Evolutionary conservation across 164 flowering plant genomes (phyloP).

Genomic region (Brasenia schreberi): DNA sequence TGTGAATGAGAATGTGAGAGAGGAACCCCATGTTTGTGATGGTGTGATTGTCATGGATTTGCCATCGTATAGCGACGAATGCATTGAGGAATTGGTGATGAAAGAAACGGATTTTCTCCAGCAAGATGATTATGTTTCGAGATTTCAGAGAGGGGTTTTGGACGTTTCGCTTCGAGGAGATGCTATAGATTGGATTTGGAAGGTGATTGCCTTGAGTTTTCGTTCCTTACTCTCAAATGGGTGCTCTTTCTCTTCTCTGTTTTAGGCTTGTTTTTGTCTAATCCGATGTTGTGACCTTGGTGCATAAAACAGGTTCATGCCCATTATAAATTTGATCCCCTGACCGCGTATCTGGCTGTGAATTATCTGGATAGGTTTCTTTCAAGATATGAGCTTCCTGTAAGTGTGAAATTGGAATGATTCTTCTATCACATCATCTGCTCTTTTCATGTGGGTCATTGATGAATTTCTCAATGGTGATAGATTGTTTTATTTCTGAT

Average conservation of each 20-base stretch:
- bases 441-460: background rate
- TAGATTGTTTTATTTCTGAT: background rate
- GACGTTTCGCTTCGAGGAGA: slow-evolving; percentile 45
- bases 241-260: background rate
- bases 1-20: slow-evolving; percentile 10
- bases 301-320: slow-evolving; percentile 40
- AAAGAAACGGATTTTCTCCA: slow-evolving; percentile 51
- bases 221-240: background rate
- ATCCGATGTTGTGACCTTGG: background rate
- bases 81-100: slow-evolving; percentile 40
- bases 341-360: slow-evolving; percentile 53
- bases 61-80: slow-evolving; percentile 50
- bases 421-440: too few species aligned
- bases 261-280: background rate
- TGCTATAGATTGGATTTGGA: slow-evolving; percentile 74
- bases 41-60: slow-evolving; percentile 14
- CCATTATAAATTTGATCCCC: slow-evolving; percentile 62
- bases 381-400: slow-evolving; percentile 64
- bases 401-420: slow-evolving; percentile 24
- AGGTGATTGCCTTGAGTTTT: slow-evolving; percentile 33
- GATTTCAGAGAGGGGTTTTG: slow-evolving; percentile 48
- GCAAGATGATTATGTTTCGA: slow-evolving; percentile 37
- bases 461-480: background rate
- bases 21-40: background rate
- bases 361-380: slow-evolving; percentile 87